Evolutionary conservation across 2,329 filamentous ascomycete genomes (phyloP).

Genomic region (Exophiala sp.): DNA sequence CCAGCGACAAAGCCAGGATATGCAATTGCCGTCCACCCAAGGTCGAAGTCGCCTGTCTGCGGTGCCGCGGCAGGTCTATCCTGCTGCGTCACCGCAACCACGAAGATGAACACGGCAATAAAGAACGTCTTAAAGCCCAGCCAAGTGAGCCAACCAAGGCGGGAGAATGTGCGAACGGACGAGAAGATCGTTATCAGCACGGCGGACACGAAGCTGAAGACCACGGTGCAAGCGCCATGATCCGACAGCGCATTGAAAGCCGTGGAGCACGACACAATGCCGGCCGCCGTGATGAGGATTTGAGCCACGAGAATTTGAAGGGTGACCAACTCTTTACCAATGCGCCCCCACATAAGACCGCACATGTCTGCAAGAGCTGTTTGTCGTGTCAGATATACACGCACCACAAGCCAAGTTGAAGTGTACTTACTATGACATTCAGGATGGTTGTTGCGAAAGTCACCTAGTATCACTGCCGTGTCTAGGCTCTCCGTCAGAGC

Average conservation of each 20-base stretch:
- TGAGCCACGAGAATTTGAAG: conserved; percentile 2
- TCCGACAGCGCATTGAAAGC: conserved; percentile 41
- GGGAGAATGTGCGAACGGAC: conserved; percentile 20
- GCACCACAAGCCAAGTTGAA: neutral
- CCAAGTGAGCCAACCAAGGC: conserved; percentile 57
- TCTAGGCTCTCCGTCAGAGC: neutral
- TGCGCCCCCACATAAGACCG: conserved; percentile 12
- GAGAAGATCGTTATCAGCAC: conserved; percentile 28
- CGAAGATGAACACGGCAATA: conserved; percentile 40
- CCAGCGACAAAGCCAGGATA: conserved; percentile 29
- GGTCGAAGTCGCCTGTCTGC: conserved; percentile 28
- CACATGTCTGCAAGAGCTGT: conserved; percentile 46
- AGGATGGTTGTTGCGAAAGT: conserved; percentile 51
- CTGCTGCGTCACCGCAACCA: conserved; percentile 33
- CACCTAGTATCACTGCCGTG: conserved; percentile 44
- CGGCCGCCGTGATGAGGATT: conserved; percentile 41
- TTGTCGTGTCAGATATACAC: neutral
- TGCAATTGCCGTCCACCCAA: conserved; percentile 31
- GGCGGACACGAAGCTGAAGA: conserved; percentile 30
- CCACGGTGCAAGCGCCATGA: conserved; percentile 35
- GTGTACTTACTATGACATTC: conserved; percentile 42
- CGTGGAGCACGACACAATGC: conserved; percentile 42
- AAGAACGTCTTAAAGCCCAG: conserved; percentile 59
- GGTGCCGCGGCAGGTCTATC: conserved; percentile 36
- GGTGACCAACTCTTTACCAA: neutral